A percentile compares a stretch with the other conserved stretches of the same genome.
These are phyloP conservation scores for Neurospora crassa DNA, from an alignment of 2,329 filamentous ascomycete species.

Conservation along the genomic window DNA sequence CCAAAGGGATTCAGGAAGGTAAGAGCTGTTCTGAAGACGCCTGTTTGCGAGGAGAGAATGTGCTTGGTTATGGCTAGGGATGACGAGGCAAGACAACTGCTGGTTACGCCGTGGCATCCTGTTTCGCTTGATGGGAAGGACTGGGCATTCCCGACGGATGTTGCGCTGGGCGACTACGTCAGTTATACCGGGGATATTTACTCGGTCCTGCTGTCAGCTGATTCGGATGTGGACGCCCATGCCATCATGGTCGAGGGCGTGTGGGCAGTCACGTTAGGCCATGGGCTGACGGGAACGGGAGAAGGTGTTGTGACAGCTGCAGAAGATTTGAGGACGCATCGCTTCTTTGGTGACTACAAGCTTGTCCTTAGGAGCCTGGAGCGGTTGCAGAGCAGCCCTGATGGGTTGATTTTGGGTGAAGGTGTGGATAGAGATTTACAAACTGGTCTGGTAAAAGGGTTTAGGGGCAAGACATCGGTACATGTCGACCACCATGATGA, in stretches of 20 bases:
- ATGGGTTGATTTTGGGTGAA: conserved; percentile 33
- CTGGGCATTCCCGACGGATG: conserved; percentile 24
- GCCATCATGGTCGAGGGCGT: conserved; percentile 36
- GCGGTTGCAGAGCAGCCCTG: conserved; percentile 23
- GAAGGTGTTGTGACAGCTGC: conserved; percentile 1
- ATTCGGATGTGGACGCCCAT: conserved; percentile 35
- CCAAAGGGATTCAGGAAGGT: conserved; percentile 40
- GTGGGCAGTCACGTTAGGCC: conserved; percentile 50
- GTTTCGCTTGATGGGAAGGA: conserved; percentile 21
- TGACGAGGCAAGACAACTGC: conserved; percentile 19
- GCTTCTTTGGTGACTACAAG: conserved; percentile 44
- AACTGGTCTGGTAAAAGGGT: conserved; percentile 25
- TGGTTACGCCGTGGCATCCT: conserved; percentile 53
- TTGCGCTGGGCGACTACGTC: conserved; percentile 21
- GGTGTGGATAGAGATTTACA: conserved; percentile 29
- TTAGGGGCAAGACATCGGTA: no score
- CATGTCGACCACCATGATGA: no score
- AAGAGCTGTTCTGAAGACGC: conserved; percentile 40
- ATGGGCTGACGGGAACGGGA: conserved; percentile 33
- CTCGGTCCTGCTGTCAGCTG: conserved; percentile 44
- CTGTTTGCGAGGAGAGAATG: conserved; percentile 29
- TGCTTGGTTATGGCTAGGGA: conserved; percentile 29
- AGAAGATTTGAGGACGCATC: conserved; percentile 37
- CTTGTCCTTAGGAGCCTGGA: conserved; percentile 31
- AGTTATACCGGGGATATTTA: conserved; percentile 44